phyloP scores from a whole-genome alignment of 1,139 yeast species.

The Yamadazyma triangularis region DNA sequence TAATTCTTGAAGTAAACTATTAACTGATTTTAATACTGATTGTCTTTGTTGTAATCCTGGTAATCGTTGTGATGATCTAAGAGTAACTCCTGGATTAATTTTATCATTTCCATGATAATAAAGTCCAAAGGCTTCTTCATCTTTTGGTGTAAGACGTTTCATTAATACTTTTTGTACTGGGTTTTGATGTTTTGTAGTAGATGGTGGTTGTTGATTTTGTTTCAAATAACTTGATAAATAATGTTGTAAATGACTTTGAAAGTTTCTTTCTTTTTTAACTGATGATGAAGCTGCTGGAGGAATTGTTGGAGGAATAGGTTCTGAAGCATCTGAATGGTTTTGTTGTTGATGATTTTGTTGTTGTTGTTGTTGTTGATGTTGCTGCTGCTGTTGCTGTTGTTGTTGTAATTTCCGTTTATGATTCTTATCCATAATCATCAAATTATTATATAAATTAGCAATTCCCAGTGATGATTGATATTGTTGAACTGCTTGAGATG shows the following conservation, averaged over 20 bases:
- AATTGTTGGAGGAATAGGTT: constrained; percentile 58
- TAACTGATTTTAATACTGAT: constrained; percentile 72
- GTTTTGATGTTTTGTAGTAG: constrained; percentile 27
- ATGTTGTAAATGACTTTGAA: constrained; percentile 50
- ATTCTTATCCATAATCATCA: constrained; percentile 73
- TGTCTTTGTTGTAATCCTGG: constrained; percentile 47
- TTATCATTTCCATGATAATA: constrained; percentile 73
- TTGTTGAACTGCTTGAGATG: constrained; percentile 71
- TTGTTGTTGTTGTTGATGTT: too few species aligned
- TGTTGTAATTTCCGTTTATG: constrained; percentile 21
- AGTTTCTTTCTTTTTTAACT: constrained; percentile 46
- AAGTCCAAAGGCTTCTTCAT: constrained; percentile 83
- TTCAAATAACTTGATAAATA: constrained; percentile 35
- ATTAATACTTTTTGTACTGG: constrained; percentile 41
- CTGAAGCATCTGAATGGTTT: constrained; percentile 35
- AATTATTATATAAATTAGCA: constrained; percentile 75
- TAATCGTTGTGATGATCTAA: constrained; percentile 61
- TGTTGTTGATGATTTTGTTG: too few species aligned
- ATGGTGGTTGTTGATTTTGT: constrained; percentile 22
- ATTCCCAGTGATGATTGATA: constrained; percentile 86
- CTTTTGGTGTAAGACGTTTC: constrained; percentile 66
- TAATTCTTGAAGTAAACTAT: constrained; percentile 70
- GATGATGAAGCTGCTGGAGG: constrained; percentile 55
- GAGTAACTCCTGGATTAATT: constrained; percentile 69
- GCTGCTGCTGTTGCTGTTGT: too few species aligned